phyloP scores from a whole-genome alignment of 179 eudicot species.

The Beta corolliflora region DNA sequence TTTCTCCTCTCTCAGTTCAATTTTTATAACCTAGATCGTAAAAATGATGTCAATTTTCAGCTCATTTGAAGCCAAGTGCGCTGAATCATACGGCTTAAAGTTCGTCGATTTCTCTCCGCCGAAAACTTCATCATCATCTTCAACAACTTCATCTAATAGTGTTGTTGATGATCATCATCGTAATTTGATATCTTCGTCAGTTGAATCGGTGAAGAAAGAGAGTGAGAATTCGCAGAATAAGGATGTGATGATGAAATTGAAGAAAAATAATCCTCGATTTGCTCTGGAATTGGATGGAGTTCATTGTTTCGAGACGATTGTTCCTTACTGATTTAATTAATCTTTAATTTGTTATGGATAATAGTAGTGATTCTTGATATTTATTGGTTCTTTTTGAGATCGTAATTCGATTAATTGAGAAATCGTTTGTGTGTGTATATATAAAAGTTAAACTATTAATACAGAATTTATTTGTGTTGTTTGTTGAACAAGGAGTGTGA shows the following conservation, averaged over 20 bases:
- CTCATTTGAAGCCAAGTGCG: slow-evolving; percentile 48
- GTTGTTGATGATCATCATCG: neutral
- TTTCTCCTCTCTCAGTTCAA: neutral
- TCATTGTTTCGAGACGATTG: slow-evolving; percentile 57
- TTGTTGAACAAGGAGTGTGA: neutral
- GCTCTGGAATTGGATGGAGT: slow-evolving; percentile 63
- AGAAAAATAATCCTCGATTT: slow-evolving; percentile 40
- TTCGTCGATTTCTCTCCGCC: slow-evolving; percentile 13
- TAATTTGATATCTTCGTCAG: neutral
- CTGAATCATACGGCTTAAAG: slow-evolving; percentile 46
- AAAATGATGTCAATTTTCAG: slow-evolving; percentile 56
- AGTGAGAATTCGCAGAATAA: neutral
- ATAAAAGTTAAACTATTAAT: neutral
- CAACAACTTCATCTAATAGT: neutral
- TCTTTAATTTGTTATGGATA: neutral
- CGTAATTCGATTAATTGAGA: neutral
- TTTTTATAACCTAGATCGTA: neutral
- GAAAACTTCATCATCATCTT: neutral
- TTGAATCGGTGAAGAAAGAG: neutral
- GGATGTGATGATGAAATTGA: neutral
- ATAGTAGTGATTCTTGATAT: neutral
- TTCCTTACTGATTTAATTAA: slow-evolving; percentile 34
- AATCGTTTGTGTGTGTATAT: neutral
- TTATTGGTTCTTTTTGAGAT: neutral
- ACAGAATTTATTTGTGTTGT: neutral